Evolutionary conservation across 2,329 filamentous ascomycete genomes (phyloP).

Genomic region (Beauveria sp.): DNA sequence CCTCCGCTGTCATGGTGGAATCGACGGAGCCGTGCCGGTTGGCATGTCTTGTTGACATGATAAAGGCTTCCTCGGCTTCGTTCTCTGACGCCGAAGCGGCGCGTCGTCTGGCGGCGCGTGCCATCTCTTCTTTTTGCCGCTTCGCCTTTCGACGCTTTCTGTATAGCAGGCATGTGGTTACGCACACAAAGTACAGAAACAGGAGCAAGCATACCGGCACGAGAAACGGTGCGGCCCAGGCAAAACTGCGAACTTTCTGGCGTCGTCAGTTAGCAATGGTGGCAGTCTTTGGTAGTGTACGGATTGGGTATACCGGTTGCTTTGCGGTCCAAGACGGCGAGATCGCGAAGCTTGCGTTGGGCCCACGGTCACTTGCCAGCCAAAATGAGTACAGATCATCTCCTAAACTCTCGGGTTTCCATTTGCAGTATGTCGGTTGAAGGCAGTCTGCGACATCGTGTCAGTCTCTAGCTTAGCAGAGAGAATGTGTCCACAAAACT

Average conservation of each 20-base stretch:
- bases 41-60: constrained; percentile 2
- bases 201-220: constrained; percentile 24
- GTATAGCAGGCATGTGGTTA: constrained; percentile 21
- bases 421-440: constrained; percentile 17
- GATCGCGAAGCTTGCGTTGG: constrained; percentile 21
- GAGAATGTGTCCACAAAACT: constrained; percentile 10
- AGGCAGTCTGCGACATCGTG: constrained; percentile 16
- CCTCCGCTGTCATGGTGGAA: constrained; percentile 9
- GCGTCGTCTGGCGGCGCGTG: background rate
- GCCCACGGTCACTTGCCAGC: constrained; percentile 18
- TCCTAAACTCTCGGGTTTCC: constrained; percentile 21
- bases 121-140: constrained; percentile 13
- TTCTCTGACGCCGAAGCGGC: constrained; percentile 2
- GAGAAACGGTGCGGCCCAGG: constrained; percentile 22
- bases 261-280: background rate
- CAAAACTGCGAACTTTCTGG: constrained; percentile 17
- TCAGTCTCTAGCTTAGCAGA: background rate
- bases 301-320: constrained; percentile 15
- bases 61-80: constrained; percentile 13
- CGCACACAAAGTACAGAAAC: constrained; percentile 21
- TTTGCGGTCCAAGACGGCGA: constrained; percentile 26
- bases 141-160: constrained; percentile 20
- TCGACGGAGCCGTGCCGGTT: constrained; percentile 14
- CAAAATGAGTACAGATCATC: constrained; percentile 23
- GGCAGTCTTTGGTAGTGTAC: background rate